Conservation (phyloP, 441 rosid species). For the Syzygium malaccense region DNA sequence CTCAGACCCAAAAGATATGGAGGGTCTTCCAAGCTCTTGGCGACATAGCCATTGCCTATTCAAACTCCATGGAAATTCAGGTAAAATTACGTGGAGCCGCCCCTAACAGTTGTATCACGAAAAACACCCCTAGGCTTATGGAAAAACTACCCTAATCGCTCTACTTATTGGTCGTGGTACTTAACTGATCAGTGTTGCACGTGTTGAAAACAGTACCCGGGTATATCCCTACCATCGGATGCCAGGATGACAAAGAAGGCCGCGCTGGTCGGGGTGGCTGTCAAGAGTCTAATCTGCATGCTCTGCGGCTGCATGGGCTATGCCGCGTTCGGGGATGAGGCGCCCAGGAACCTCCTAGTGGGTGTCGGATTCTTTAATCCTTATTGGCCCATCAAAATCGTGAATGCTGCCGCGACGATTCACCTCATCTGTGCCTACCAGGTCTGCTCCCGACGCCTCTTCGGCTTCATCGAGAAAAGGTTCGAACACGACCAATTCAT, state of each 20-base stretch:
- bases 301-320: constrained; percentile 13
- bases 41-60: not conserved
- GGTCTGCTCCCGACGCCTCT: constrained; percentile 8
- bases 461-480: constrained; percentile 2
- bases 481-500: not conserved
- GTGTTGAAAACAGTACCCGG: not conserved
- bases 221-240: constrained; percentile 1
- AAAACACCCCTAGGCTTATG: no score
- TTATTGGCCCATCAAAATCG: constrained; percentile 2
- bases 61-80: not conserved
- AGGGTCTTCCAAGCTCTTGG: not conserved
- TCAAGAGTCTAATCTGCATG: constrained; percentile 2
- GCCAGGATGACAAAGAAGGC: constrained; percentile 7
- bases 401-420: constrained; percentile 1
- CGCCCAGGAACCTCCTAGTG: constrained; percentile 2
- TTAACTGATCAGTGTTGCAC: not conserved
- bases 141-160: not conserved
- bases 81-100: not conserved
- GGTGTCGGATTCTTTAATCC: constrained; percentile 5
- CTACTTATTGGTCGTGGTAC: not conserved
- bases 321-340: constrained; percentile 3
- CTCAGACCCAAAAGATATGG: not conserved
- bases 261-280: not conserved
- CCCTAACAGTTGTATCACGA: no score
- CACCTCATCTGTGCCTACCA: constrained; percentile 8